A percentile compares a stretch with the other conserved stretches of the same genome.
Conservation (phyloP, 345 rosid species). For the Combretum micranthum region DNA sequence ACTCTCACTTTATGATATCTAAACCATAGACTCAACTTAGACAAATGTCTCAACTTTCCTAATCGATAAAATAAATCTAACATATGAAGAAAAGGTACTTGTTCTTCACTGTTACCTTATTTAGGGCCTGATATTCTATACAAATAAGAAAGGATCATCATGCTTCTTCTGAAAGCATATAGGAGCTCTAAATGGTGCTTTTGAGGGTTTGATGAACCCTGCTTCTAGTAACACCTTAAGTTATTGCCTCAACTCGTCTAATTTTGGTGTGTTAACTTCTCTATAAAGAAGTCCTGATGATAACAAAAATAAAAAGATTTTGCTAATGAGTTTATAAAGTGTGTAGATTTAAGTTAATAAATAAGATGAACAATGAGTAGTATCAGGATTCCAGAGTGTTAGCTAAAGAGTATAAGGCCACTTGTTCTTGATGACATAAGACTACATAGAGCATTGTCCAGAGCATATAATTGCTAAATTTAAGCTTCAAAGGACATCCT, state of each 20-base stretch:
- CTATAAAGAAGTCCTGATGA: too few relatives aligned
- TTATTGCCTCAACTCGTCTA: not conserved
- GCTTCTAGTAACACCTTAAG: not conserved
- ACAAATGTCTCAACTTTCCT: not conserved
- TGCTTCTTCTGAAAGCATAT: not conserved
- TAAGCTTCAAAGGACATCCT: too few relatives aligned
- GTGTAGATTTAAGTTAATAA: too few relatives aligned
- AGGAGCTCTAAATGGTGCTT: not conserved
- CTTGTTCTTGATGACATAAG: too few relatives aligned
- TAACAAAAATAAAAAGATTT: too few relatives aligned
- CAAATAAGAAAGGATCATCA: not conserved
- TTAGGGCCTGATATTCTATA: not conserved
- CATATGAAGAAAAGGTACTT: not conserved
- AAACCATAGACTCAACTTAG: conserved; percentile 1
- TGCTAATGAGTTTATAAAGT: too few relatives aligned
- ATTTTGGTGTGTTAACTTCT: not conserved
- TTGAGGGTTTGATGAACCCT: not conserved
- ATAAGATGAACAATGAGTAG: too few relatives aligned
- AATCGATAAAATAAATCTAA: not conserved
- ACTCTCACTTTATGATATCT: conserved; percentile 1
- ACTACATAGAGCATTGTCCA: too few relatives aligned
- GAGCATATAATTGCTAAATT: too few relatives aligned
- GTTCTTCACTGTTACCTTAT: not conserved
- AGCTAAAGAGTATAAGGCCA: too few relatives aligned
- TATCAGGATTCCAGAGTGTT: too few relatives aligned